phyloP scores from a whole-genome alignment of 1,284 basidiomycete genomes.

The Phlebopus sp. region DNA sequence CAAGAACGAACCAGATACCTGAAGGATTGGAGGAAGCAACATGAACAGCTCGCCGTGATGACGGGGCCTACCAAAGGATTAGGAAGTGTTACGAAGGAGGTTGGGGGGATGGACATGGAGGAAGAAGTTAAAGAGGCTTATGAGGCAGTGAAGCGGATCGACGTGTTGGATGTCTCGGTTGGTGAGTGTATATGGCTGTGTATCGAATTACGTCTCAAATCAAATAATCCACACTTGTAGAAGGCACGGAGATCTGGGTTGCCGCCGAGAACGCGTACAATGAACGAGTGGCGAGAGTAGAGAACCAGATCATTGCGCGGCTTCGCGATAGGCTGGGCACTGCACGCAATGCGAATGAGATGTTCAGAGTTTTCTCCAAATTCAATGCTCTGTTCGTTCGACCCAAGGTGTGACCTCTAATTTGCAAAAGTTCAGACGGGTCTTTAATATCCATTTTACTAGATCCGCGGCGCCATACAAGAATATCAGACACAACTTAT shows the following conservation, averaged over 20 bases:
- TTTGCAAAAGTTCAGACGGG: background rate
- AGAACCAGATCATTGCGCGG: slow-evolving; percentile 97
- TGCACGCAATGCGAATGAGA: slow-evolving; percentile 96
- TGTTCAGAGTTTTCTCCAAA: slow-evolving; percentile 98
- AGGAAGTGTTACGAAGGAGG: slow-evolving; percentile 66
- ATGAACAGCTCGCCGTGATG: slow-evolving; percentile 97
- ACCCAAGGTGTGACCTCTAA: slow-evolving; percentile 73
- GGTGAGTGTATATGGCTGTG: slow-evolving; percentile 45
- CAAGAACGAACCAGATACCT: slow-evolving; percentile 89
- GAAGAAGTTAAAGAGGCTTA: slow-evolving; percentile 95
- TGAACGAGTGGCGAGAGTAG: slow-evolving; percentile 93
- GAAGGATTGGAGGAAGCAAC: slow-evolving; percentile 92
- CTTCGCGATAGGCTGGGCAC: slow-evolving; percentile 92
- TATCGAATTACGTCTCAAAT: background rate
- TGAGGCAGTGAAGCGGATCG: slow-evolving; percentile 93
- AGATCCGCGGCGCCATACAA: slow-evolving; percentile 96
- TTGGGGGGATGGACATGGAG: slow-evolving; percentile 92
- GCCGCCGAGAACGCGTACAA: slow-evolving; percentile 97
- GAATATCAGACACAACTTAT: slow-evolving; percentile 98
- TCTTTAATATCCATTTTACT: slow-evolving; percentile 2
- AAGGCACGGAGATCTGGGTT: slow-evolving; percentile 98
- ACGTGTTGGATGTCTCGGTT: slow-evolving; percentile 90
- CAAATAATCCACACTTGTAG: slow-evolving; percentile 37
- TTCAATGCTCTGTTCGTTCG: slow-evolving; percentile 98
- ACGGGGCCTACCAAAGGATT: slow-evolving; percentile 91